Base-by-base conservation (phyloP, 148 eudicot species). In the Gaultheria prostrata region DNA sequence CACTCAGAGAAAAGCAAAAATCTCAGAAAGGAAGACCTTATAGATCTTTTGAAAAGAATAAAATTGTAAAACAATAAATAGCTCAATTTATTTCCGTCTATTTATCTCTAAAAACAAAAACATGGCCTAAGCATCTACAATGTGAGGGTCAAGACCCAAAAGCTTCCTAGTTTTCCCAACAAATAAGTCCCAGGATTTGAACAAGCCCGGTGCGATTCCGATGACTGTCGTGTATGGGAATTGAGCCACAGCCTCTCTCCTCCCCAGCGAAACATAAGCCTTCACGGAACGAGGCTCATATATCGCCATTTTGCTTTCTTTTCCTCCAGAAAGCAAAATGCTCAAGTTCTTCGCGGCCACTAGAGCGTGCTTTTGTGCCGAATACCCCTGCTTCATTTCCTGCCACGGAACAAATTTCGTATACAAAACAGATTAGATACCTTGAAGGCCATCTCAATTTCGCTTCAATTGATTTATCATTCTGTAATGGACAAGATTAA, bases 331-430 rank as follows among this genome's bases (percentile, higher is more conserved):
- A 79, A 92, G 32, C 83, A 92, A 65, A 13, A 89, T 18, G 80
- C 89, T 89, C 84, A 92, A 33, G 91, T 91, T 92, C 82, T 92
- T 91, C 1, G 89, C 89, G 8, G 91, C 92, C 74, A 89, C 82
- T 39, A 76, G 43, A 82, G 93, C 90, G 71, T 92, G 95, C 72
- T 88, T 84, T 53, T 91, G 89, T 54, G 95, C 95, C 45, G 86
- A 80, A 83, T 89, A 92, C 26, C 95, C 93, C 84, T 86, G 93
- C 80, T 92, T 92, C 18, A 85, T 78, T 88, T 91, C 95, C 94
- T 92, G 87, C 18, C 77, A 75, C 67, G 56, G 6, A 24, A 24
- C 10, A 24, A 63, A 8, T 24, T 61, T 63, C 70, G 26, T 4
- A 63, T 63, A 0, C 69, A n/a, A 0, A 63, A 10, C 61, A 6